Evolutionary conservation across 805 yeast species (phyloP), one percentile per base, ranked within the genome.

Genomic region (Pichia heedii): DNA sequence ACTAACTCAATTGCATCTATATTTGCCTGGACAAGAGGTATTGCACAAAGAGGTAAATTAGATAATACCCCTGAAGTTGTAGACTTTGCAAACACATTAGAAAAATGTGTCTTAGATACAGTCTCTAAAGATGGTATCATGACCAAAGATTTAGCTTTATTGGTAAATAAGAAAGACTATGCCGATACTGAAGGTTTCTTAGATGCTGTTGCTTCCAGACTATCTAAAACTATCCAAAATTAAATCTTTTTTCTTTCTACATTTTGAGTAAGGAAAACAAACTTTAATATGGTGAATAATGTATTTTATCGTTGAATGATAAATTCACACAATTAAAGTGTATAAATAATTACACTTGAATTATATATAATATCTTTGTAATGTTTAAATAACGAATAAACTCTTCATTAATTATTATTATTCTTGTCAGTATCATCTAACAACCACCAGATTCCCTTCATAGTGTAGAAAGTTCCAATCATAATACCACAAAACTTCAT

Each of bases 11-110:
- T 84, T 62, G 93, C 93, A 5, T 81, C 88, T 18, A 84, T 84
- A 46, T 84, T 82, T 54, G 93, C 93, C 26, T 84, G 93, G 93
- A 62, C 88, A n/a, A 75, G 89, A 66, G 93, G 90, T 59, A 63
- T 84, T 43, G 77, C 79, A 50, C 87, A 83, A 64, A 81, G 93
- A 73, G 93, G 90, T 56, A 78, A 73, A 59, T 67, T 84, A 52
- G 93, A 84, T 60, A 63, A 63, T 32, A 84, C 88, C 22, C 83
- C 82, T 27, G 84, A 77, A 3, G 85, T 83, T 41, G 76, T 79
- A 38, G 65, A 72, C 37, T 84, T 84, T 58, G 88, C 84, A 35
- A 66, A 78, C 50, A 60, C 65, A 36, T 70, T 84, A 52, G 93
- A 84, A 64, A 59, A 70, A 45, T 80, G 82, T 41, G 82, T 84